phyloP scores from a whole-genome alignment of 495 filamentous ascomycete species.

The Penicillium canescens region DNA sequence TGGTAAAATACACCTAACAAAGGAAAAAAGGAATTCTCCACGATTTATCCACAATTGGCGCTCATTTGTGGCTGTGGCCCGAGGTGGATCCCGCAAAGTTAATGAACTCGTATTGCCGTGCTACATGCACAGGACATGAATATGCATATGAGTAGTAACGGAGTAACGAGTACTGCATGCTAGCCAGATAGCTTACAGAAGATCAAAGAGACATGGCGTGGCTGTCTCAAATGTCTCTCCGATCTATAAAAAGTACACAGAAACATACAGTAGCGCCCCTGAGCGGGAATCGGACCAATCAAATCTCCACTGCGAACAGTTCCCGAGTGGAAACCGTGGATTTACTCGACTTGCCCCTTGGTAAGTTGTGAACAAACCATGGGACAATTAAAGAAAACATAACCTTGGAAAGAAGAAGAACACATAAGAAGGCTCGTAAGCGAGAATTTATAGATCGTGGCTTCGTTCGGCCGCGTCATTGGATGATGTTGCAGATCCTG shows the following conservation, averaged over 20 bases:
- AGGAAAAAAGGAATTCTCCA: no score
- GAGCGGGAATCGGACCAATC: constrained; percentile 21
- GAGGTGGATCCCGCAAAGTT: constrained; percentile 4
- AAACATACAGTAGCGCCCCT: constrained; percentile 12
- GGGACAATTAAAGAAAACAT: neutral
- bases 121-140: no score
- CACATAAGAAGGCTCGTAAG: neutral
- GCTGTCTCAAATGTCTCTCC: neutral
- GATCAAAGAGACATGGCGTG: no score
- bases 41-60: no score
- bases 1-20: no score
- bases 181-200: no score
- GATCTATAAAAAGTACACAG: constrained; percentile 1
- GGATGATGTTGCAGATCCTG: constrained; percentile 6
- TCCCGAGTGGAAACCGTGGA: constrained; percentile 17
- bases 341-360: constrained; percentile 3
- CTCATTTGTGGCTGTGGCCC: constrained; percentile 5
- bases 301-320: constrained; percentile 5
- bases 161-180: no score
- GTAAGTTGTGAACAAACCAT: neutral
- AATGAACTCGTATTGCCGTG: neutral
- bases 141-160: no score
- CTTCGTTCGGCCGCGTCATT: constrained; percentile 7
- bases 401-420: no score
- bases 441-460: neutral